phyloP scores from a whole-genome alignment of 257 asterid species.

The Forsythia viridissima region DNA sequence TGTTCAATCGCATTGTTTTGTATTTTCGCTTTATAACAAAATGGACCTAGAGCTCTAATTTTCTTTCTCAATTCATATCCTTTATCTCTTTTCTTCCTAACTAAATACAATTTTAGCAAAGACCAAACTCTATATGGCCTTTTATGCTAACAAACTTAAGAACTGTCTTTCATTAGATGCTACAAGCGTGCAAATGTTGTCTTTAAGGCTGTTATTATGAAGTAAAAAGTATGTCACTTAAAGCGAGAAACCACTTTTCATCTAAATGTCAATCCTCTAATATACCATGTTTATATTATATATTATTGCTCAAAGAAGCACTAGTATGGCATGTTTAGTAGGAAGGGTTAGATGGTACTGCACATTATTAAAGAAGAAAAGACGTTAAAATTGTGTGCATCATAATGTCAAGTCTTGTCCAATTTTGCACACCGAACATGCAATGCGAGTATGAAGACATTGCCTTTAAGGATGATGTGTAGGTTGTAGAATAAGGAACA shows the following conservation, averaged over 20 bases:
- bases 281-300: background rate
- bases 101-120: background rate
- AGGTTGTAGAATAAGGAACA: background rate
- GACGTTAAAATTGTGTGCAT: background rate
- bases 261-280: background rate
- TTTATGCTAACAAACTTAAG: background rate
- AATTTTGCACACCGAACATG: background rate
- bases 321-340: background rate
- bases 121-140: background rate
- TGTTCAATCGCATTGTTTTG: background rate
- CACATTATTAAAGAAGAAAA: background rate
- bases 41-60: background rate
- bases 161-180: too few relatives aligned
- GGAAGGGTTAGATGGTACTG: background rate
- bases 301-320: background rate
- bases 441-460: background rate
- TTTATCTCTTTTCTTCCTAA: background rate
- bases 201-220: background rate
- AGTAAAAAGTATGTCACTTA: background rate
- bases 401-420: background rate
- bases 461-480: background rate
- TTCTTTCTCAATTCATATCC: background rate
- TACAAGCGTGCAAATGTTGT: background rate
- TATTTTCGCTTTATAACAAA: background rate
- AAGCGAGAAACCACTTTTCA: background rate